Evolutionary conservation across 176 grass and related monocot genomes (phyloP).

Genomic region (Ensete glaucum): DNA sequence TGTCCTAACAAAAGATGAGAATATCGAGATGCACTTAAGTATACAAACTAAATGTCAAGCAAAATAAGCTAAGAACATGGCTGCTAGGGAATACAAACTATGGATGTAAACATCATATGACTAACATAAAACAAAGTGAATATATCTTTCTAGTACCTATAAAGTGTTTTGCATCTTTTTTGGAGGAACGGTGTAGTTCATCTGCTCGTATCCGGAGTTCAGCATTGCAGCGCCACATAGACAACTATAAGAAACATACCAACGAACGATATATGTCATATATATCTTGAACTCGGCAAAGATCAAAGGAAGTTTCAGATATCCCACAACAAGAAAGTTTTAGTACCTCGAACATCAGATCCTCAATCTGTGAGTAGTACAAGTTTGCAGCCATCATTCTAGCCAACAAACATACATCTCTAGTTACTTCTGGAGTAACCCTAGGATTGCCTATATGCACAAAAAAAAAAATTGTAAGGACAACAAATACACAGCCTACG

Average conservation of each 20-base stretch:
- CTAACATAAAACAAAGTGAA: not conserved
- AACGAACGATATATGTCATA: not conserved
- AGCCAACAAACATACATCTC: conserved; percentile 92
- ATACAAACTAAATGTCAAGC: not conserved
- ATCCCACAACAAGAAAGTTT: not conserved
- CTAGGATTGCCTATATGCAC: conserved; percentile 64
- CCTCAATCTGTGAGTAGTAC: conserved; percentile 94
- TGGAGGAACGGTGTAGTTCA: conserved; percentile 43
- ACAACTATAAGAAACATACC: conserved; percentile 40
- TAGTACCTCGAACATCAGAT: conserved; percentile 95
- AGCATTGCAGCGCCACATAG: conserved; percentile 95
- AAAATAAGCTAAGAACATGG: not conserved
- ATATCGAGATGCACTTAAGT: too few species aligned
- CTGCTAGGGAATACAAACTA: not conserved
- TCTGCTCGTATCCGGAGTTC: conserved; percentile 62
- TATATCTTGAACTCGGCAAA: not conserved
- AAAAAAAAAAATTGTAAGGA: not conserved
- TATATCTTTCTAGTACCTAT: conserved; percentile 42
- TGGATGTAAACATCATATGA: not conserved
- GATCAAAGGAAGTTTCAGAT: not conserved
- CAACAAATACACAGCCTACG: not conserved
- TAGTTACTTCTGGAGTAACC: conserved; percentile 95
- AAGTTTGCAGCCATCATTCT: conserved; percentile 95
- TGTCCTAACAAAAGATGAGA: too few species aligned
- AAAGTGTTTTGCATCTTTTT: conserved; percentile 90